A percentile compares a stretch with the other conserved stretches of the same genome.
Conservation (phyloP, 192 early-diverging fungal species). For the Piromyces finnis region DNA sequence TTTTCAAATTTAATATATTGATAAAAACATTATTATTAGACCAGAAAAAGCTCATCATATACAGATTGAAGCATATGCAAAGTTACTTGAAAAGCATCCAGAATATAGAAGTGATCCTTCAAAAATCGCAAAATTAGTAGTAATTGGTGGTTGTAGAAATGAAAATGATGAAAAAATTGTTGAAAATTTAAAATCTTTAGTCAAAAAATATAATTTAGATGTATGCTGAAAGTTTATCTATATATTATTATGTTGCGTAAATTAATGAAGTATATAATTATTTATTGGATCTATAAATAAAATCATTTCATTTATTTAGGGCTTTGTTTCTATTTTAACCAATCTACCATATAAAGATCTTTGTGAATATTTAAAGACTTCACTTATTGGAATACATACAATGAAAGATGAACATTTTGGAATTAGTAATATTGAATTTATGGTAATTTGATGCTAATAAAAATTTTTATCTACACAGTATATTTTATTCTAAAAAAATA, state of each 20-base stretch:
- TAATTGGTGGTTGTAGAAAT: constrained; percentile 78
- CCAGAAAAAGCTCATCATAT: constrained; percentile 85
- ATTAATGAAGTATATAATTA: no score
- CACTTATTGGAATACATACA: constrained; percentile 75
- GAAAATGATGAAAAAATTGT: constrained; percentile 54
- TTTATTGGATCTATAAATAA: no score
- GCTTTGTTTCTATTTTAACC: constrained; percentile 55
- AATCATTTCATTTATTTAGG: constrained; percentile 16
- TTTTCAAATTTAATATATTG: no score
- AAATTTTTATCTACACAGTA: no score
- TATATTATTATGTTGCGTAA: background rate
- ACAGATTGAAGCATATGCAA: constrained; percentile 58
- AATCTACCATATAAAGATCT: constrained; percentile 67
- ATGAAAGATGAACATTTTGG: constrained; percentile 99
- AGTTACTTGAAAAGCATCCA: constrained; percentile 40
- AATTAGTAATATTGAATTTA: constrained; percentile 92
- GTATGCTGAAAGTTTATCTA: constrained; percentile 10
- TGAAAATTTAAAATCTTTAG: constrained; percentile 24
- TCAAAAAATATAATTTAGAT: constrained; percentile 25
- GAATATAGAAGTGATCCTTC: constrained; percentile 10
- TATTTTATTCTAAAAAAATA: no score
- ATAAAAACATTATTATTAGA: no score
- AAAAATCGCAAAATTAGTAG: constrained; percentile 28
- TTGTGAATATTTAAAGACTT: constrained; percentile 29
- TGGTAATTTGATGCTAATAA: constrained; percentile 46